Evolutionary conservation across 371 early-diverging fungal genomes (phyloP), one percentile per base, ranked within the genome.

Genomic region (Lichtheimia corymbifera): DNA sequence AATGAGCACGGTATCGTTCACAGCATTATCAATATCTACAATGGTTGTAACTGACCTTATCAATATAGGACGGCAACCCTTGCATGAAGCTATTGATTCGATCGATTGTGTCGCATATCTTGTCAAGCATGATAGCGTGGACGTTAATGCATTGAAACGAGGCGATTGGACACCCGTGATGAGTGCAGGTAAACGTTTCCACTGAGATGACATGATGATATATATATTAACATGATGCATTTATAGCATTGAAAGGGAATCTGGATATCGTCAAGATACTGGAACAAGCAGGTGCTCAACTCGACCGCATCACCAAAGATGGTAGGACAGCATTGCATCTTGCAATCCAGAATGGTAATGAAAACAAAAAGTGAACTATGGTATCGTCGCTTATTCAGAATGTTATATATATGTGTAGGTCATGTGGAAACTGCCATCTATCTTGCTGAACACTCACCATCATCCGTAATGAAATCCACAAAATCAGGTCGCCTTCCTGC

Each of bases 161-260:
- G 83, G 82, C 6, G 82, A 77, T 24, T 83, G 83, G 83, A 81
- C 83, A n/a, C 75, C 82, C 3, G 15, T 74, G 14, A 83, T 83
- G 81, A 78, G 74, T 49, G 73, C 82, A 50, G 71, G 83, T 76
- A 67, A 57, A 35, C 20, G 25, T 28, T 17, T 15, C 0, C n/a
- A 27, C 11, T 25, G 24, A 27, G 15, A 52, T 27, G 25, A n/a
- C 24, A 27, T 18, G 42, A 9, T 28, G 20, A 17, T 24, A 43
- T 42, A 7, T 28, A 6, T 12, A 18, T 24, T 30, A 13, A 5
- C 20, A n/a, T 45, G 11, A 22, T 45, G 14, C 12, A 17, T n/a
- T 6, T 40, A 18, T 47, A 82, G 83, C 82, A 2, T 64, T 74
- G 60, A 81, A 83, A 63, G 80, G 80, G 5, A 45, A 69, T 14